Evolutionary conservation across 2,329 filamentous ascomycete species (phyloP).

Genomic region (Ilyonectria destructans): DNA sequence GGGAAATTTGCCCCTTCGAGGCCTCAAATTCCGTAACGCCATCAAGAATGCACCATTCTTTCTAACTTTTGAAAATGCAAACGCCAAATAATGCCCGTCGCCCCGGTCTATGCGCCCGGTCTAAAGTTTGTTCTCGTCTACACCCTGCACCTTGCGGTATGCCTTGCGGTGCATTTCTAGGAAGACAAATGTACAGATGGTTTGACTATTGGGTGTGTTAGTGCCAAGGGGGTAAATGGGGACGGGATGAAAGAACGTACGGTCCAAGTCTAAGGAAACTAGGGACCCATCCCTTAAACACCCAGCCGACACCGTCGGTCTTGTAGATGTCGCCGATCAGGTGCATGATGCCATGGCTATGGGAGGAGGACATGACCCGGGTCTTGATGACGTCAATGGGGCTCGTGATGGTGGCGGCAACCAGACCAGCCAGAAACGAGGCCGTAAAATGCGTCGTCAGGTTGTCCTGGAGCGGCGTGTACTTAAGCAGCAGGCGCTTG

Average conservation of each 20-base stretch:
- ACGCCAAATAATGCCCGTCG: conserved; percentile 44
- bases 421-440: conserved; percentile 84
- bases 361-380: conserved; percentile 81
- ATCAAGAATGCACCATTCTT: conserved; percentile 39
- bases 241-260: conserved; percentile 58
- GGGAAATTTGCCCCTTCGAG: conserved; percentile 24
- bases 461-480: conserved; percentile 79
- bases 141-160: conserved; percentile 72
- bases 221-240: background rate
- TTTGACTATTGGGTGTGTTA: conserved; percentile 71
- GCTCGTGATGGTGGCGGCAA: conserved; percentile 87
- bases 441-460: conserved; percentile 86
- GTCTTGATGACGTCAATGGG: conserved; percentile 94
- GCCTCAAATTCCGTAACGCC: conserved; percentile 43
- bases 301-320: conserved; percentile 83
- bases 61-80: conserved; percentile 38
- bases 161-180: conserved; percentile 88
- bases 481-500: conserved; percentile 78
- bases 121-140: conserved; percentile 50
- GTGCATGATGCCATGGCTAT: conserved; percentile 67
- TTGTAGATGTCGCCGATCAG: conserved; percentile 79
- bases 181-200: conserved; percentile 89
- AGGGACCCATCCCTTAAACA: conserved; percentile 94
- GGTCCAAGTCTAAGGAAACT: conserved; percentile 77
- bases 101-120: conserved; percentile 41